phyloP scores from a whole-genome alignment of 2,329 filamentous ascomycete genomes.

The Fusarium torreyae region DNA sequence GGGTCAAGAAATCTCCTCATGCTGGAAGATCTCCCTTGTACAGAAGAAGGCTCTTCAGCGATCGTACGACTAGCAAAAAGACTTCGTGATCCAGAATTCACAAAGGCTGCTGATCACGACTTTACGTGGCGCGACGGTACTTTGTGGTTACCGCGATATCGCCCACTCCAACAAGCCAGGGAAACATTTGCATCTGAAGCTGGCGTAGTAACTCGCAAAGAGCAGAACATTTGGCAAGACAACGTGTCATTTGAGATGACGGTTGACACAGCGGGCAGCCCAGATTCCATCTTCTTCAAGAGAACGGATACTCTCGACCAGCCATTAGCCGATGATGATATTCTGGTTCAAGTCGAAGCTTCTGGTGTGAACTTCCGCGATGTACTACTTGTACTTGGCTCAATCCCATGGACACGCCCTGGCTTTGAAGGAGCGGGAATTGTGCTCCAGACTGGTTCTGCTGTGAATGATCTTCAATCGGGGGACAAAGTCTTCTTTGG shows the following conservation, averaged over 20 bases:
- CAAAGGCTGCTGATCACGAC: not conserved
- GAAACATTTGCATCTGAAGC: not conserved
- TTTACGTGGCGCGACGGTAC: not conserved
- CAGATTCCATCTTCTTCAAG: not conserved
- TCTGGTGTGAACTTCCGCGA: conserved; percentile 44
- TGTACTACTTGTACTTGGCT: conserved; percentile 40
- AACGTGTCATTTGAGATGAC: not conserved
- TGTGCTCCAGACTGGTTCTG: conserved; percentile 12
- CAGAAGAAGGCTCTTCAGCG: not conserved
- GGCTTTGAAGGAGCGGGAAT: conserved; percentile 48
- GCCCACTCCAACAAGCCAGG: not conserved
- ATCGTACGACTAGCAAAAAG: not conserved
- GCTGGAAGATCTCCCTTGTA: not conserved
- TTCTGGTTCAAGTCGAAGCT: conserved; percentile 14
- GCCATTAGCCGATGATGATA: not conserved
- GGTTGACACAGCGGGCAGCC: not conserved
- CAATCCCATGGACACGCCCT: conserved; percentile 43
- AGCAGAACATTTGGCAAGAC: not conserved
- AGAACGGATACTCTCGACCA: not conserved
- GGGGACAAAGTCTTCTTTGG: conserved; percentile 8
- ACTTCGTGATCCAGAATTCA: not conserved
- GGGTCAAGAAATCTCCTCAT: not conserved
- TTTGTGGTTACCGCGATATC: not conserved
- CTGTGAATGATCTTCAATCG: not conserved
- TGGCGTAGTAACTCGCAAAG: not conserved